Conservation (phyloP, 257 asterid species). For the Handroanthus guayacan region DNA sequence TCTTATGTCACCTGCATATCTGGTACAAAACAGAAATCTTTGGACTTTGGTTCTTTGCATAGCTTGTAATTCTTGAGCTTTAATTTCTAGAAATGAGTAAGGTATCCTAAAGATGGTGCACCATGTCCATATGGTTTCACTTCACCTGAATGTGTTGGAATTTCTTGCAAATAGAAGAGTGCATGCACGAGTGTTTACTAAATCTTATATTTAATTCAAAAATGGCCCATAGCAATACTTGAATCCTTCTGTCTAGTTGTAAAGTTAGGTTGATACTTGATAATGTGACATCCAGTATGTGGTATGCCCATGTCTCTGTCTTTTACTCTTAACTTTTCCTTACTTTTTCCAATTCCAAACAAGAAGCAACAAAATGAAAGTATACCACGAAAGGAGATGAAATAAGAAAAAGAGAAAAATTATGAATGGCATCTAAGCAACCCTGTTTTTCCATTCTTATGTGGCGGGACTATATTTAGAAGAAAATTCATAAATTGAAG, state of each 20-base stretch:
- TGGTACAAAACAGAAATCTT: neutral
- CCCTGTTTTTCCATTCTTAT: neutral
- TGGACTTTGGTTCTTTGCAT: neutral
- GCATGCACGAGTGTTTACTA: neutral
- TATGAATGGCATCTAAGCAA: neutral
- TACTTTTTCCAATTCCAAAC: neutral
- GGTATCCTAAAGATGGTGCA: neutral
- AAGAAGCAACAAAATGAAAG: neutral
- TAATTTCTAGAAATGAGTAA: neutral
- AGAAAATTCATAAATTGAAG: constrained; percentile 5
- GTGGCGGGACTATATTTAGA: neutral
- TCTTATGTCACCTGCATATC: constrained; percentile 26
- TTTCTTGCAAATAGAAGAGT: neutral
- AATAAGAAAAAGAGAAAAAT: too few species aligned
- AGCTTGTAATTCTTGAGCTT: neutral
- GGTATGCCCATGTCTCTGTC: neutral
- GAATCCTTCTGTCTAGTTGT: constrained; percentile 8
- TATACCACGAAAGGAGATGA: neutral
- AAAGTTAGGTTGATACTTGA: neutral
- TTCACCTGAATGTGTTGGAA: neutral
- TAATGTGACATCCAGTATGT: too few species aligned
- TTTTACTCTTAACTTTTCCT: neutral
- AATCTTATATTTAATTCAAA: neutral
- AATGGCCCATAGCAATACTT: constrained; percentile 10
- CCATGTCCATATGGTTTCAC: neutral